Percentiles rank a stretch among this genome's conserved stretches.
Evolutionary conservation across 2,329 filamentous ascomycete species (phyloP).

Genomic region (Colletotrichum brevisporum): DNA sequence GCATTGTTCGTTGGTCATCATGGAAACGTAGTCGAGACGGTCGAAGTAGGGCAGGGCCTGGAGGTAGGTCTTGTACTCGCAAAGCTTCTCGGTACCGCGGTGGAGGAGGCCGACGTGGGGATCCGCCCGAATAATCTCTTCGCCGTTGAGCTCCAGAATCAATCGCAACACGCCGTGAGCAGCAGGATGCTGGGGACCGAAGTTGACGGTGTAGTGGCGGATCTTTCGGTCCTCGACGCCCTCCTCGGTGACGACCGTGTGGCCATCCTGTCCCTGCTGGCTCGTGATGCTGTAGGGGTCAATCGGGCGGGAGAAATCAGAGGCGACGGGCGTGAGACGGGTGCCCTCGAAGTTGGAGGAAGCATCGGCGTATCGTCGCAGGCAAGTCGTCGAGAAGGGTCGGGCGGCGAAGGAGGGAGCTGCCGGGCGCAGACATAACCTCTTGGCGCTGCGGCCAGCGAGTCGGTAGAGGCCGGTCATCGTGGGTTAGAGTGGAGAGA

Average conservation of each 20-base stretch:
- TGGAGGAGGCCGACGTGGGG: conserved; percentile 97
- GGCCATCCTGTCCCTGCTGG: conserved; percentile 54
- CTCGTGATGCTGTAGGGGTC: conserved; percentile 64
- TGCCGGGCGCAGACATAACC: conserved; percentile 69
- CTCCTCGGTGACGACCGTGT: conserved; percentile 63
- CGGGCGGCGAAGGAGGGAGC: conserved; percentile 59
- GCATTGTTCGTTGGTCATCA: conserved; percentile 99
- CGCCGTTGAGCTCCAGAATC: conserved; percentile 97
- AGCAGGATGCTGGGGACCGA: conserved; percentile 97
- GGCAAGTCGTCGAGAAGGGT: conserved; percentile 75
- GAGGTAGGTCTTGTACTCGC: conserved; percentile 99
- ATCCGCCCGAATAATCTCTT: conserved; percentile 96
- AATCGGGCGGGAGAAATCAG: conserved; percentile 69
- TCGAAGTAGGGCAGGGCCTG: conserved; percentile 99
- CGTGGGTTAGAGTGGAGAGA: conserved; percentile 52
- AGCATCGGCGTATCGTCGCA: conserved; percentile 74
- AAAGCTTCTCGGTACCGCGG: conserved; percentile 98
- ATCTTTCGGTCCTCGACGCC: conserved; percentile 81
- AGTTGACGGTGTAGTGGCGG: conserved; percentile 99
- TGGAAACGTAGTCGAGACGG: conserved; percentile 97
- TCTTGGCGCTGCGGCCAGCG: conserved; percentile 78
- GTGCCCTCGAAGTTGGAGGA: conserved; percentile 66
- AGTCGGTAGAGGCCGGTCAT: conserved; percentile 84
- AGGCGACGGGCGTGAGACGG: conserved; percentile 75
- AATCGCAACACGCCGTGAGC: conserved; percentile 97